Evolutionary conservation across 2,329 filamentous ascomycete species (phyloP).

Genomic region (Microsporum audouinii): DNA sequence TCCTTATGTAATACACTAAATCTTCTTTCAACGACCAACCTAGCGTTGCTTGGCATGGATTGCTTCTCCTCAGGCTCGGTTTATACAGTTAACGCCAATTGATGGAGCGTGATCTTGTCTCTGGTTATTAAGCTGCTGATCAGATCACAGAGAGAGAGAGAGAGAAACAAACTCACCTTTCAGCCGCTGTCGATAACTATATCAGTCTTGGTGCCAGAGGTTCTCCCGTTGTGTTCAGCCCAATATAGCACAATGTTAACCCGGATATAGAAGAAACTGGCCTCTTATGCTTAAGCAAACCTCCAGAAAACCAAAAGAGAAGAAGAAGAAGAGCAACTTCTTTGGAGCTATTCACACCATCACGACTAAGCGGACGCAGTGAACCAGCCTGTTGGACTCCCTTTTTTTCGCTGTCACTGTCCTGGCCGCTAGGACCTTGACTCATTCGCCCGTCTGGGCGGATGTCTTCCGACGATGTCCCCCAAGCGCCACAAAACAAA

Average conservation of each 20-base stretch:
- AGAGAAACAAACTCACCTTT: not conserved
- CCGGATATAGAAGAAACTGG: not conserved
- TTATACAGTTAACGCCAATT: no score
- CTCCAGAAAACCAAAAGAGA: not conserved
- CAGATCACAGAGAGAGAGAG: no score
- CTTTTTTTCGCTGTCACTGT: not conserved
- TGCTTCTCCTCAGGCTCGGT: no score
- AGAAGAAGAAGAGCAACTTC: not conserved
- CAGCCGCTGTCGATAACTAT: not conserved
- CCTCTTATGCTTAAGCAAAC: not conserved
- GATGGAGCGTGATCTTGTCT: no score
- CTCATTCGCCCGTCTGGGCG: conserved; percentile 17
- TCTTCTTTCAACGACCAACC: no score
- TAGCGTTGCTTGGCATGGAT: no score
- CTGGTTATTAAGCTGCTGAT: no score
- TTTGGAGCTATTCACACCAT: not conserved
- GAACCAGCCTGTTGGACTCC: not conserved
- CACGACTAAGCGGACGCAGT: not conserved
- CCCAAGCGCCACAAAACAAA: conserved; percentile 24
- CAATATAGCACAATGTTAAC: not conserved
- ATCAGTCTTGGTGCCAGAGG: not conserved
- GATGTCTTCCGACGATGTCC: conserved; percentile 36
- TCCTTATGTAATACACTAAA: no score
- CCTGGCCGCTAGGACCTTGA: not conserved
- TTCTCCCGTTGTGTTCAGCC: not conserved